Conservation (phyloP, 1,284 basidiomycete species). For the Chalciporus sp. region DNA sequence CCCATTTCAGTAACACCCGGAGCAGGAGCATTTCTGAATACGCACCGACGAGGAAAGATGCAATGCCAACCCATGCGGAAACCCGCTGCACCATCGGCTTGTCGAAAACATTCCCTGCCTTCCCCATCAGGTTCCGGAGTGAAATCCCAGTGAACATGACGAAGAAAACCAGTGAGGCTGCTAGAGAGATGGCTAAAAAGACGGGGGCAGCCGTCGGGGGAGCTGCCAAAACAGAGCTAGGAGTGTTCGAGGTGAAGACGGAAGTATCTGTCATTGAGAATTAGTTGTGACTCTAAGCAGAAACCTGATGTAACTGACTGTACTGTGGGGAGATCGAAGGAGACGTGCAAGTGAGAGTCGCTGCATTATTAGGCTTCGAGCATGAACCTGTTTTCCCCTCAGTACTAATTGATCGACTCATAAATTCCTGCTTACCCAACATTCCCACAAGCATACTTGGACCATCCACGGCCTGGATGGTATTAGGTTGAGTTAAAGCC, state of each 20-base stretch:
- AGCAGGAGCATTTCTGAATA: conserved; percentile 1
- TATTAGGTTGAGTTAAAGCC: conserved; percentile 44
- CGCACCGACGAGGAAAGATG: conserved; percentile 72
- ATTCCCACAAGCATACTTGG: conserved; percentile 69
- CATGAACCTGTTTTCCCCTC: conserved; percentile 60
- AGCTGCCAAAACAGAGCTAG: conserved; percentile 57
- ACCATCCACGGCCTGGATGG: conserved; percentile 58
- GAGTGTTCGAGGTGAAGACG: conserved; percentile 58
- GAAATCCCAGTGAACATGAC: conserved; percentile 66
- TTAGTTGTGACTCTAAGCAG: not conserved
- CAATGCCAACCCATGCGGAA: conserved; percentile 73
- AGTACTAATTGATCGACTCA: not conserved
- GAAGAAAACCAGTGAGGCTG: conserved; percentile 66
- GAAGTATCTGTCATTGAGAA: conserved; percentile 53
- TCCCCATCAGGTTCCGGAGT: conserved; percentile 65
- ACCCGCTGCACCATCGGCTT: conserved; percentile 59
- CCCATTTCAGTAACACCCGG: not conserved
- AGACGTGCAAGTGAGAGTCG: conserved; percentile 54
- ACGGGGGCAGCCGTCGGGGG: conserved; percentile 63
- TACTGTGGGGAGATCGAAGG: conserved; percentile 63
- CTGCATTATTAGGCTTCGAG: conserved; percentile 51
- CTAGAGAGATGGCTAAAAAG: conserved; percentile 65
- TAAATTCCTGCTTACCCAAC: conserved; percentile 48
- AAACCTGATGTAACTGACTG: conserved; percentile 41
- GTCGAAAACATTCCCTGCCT: conserved; percentile 52